Percentiles rank a stretch among this genome's conserved stretches.
These are phyloP conservation scores for Knufia fluminis DNA, from an alignment of 2,329 filamentous ascomycete genomes.

Conservation along the genomic window DNA sequence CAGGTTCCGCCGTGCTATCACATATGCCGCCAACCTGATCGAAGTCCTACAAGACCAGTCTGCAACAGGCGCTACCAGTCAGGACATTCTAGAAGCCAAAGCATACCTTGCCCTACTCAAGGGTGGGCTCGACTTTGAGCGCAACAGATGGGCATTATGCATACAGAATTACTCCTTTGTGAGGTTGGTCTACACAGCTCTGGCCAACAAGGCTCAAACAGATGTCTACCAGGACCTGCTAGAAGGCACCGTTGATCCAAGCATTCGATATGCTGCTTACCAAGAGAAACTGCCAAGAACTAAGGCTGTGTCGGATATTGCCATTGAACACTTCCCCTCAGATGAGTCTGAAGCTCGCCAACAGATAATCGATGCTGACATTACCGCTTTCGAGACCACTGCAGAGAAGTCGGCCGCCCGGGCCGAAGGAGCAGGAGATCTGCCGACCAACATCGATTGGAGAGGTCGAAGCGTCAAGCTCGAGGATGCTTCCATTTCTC, in stretches of 20 bases:
- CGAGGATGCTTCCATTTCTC: conserved; percentile 84
- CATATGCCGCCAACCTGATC: conserved; percentile 59
- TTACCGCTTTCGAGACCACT: conserved; percentile 45
- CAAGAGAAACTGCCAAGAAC: conserved; percentile 82
- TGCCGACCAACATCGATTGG: conserved; percentile 74
- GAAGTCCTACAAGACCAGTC: conserved; percentile 54
- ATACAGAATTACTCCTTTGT: conserved; percentile 66
- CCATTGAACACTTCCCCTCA: conserved; percentile 65
- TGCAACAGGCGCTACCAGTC: conserved; percentile 55
- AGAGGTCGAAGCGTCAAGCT: conserved; percentile 75
- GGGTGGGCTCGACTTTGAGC: conserved; percentile 76
- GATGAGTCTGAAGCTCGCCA: conserved; percentile 49
- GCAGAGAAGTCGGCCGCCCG: conserved; percentile 48
- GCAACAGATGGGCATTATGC: conserved; percentile 73
- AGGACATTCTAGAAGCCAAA: conserved; percentile 72
- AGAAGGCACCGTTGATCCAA: conserved; percentile 78
- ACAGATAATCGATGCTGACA: conserved; percentile 62
- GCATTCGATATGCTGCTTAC: conserved; percentile 89
- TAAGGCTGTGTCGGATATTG: conserved; percentile 68
- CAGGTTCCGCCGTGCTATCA: conserved; percentile 69
- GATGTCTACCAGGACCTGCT: conserved; percentile 82
- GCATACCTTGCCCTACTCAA: conserved; percentile 71
- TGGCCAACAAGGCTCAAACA: conserved; percentile 57
- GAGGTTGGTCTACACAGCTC: conserved; percentile 70
- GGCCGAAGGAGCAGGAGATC: conserved; percentile 37